Evolutionary conservation across 805 yeast species (phyloP).

Genomic region (Candida piceae): DNA sequence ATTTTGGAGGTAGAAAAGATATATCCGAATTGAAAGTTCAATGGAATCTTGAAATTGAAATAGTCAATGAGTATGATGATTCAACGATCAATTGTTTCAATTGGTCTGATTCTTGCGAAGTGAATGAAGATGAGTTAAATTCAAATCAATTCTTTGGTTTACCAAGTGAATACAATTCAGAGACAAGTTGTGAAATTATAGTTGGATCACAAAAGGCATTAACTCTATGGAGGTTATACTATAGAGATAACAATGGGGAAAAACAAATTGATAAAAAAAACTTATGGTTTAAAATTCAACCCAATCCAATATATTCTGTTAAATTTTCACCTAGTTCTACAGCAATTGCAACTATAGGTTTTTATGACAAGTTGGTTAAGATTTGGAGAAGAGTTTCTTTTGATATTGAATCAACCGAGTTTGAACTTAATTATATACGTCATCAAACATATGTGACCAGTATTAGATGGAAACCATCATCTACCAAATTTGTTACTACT

Average conservation of each 20-base stretch:
- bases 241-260: slow-evolving; percentile 16
- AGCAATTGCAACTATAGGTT: slow-evolving; percentile 59
- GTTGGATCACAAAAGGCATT: slow-evolving; percentile 51
- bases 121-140: slow-evolving; percentile 22
- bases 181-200: slow-evolving; percentile 46
- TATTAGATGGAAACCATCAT: slow-evolving; percentile 48
- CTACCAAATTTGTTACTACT: not conserved
- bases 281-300: slow-evolving; percentile 49
- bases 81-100: slow-evolving; percentile 26
- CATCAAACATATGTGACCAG: slow-evolving; percentile 56
- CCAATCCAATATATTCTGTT: slow-evolving; percentile 54
- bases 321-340: slow-evolving; percentile 64
- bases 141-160: slow-evolving; percentile 25
- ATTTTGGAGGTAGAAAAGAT: slow-evolving; percentile 30
- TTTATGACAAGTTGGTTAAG: slow-evolving; percentile 62
- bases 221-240: slow-evolving; percentile 47
- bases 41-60: slow-evolving; percentile 28
- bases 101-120: slow-evolving; percentile 33
- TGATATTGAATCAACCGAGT: slow-evolving; percentile 56
- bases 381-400: slow-evolving; percentile 74
- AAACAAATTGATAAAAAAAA: slow-evolving; percentile 16
- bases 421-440: slow-evolving; percentile 64
- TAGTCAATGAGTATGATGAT: slow-evolving; percentile 18
- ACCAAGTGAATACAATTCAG: slow-evolving; percentile 32
- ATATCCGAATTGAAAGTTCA: slow-evolving; percentile 25